Evolutionary conservation across 805 yeast species (phyloP), one percentile per base, ranked within the genome.

Genomic region (Lipomyces orientalis): DNA sequence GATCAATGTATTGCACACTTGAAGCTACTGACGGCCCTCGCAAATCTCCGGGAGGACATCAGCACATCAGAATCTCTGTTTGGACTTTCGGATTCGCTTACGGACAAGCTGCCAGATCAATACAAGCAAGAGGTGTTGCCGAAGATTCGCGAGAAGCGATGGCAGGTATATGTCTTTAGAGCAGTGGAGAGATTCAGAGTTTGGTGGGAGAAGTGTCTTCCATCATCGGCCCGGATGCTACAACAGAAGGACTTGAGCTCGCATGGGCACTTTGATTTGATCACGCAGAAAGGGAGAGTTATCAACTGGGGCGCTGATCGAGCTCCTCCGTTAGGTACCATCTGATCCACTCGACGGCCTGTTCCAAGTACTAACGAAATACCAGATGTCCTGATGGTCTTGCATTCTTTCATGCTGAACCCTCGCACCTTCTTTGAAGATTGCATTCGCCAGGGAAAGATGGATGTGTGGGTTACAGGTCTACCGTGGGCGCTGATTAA

Each of bases 341-440:
- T 49, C 54, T 19, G 14, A 49, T 49, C 54, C 54, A 12, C 1
- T 49, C 8, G 12, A 49, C 34, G 55, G 6, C 35, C n/a, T 25
- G 8, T 52, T 52, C 34, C 34, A 10, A 52, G n/a, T 52, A 25
- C 4, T 52, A 52, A 52, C 55, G 33, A 25, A 9, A 25, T 52
- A 2, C n/a, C 55, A 52, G 74, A 71, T 56, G 69, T 71, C 12
- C 68, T 71, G 35, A 71, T 71, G 74, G 69, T 71, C 19, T 71
- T 71, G 70, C 74, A 71, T 61, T 57, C 74, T 4, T 70, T 61
- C 54, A 61, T 70, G 64, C 64, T 71, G 58, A 67, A 70, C 59
- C 74, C 74, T n/a, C 62, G 60, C 14, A 51, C 59, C 10, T 69
- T 59, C 56, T 54, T 67, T 22, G 69, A 67, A 43, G 74, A 71